Base-by-base conservation (phyloP, 441 rosid species). In the Isatis lusitanica region DNA sequence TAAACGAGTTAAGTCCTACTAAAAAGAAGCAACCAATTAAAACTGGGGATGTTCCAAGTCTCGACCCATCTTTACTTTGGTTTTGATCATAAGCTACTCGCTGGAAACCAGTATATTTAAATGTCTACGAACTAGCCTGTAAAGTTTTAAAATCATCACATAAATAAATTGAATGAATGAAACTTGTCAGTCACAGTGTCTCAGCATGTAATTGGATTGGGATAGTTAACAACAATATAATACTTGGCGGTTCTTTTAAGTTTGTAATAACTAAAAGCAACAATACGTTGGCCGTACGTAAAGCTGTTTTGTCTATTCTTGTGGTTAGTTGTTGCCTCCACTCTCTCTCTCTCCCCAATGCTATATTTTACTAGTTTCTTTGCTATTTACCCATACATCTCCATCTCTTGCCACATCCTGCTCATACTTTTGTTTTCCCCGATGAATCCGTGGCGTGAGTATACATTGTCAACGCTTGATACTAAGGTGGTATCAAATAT, bases 191-290 rank as follows among this genome's bases (percentile, higher is more conserved):
- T 24, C 2, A 1, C 26, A 24, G 26, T 3, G 10, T 35, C 53
- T 62, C 44, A 44, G 24, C 16, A 51, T 52, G 17, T 52, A 30
- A 35, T 46, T 30, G 44, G 62, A 71, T 40, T 36, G 50, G 18
- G 67, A 71, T 30, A 30, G 35, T 30, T 53, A 51, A 71, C 44
- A 39, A 15, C 26, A 62, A 40, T 51, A 71, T 10, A 40, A 21
- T 4, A n/a, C 26, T 11, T 21, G 43, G 52, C 15, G 52, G 61
- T 50, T 71, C 35, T 71, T 61, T 28, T 0, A 71, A 24, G 26
- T 52, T 17, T 40, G 68, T 51, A 61, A 71, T 61, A 61, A 61
- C 52, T 51, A 12, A 30, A 62, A 17, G 60, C 52, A 62, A 36
- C 35, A 50, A 61, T 26, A 26, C 9, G 35, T 52, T 52, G 35